Percentiles rank a stretch among this genome's conserved stretches.
These are phyloP conservation scores for Trichosporon sp. DNA, from an alignment of 1,284 basidiomycete genomes.

Conservation along the genomic window DNA sequence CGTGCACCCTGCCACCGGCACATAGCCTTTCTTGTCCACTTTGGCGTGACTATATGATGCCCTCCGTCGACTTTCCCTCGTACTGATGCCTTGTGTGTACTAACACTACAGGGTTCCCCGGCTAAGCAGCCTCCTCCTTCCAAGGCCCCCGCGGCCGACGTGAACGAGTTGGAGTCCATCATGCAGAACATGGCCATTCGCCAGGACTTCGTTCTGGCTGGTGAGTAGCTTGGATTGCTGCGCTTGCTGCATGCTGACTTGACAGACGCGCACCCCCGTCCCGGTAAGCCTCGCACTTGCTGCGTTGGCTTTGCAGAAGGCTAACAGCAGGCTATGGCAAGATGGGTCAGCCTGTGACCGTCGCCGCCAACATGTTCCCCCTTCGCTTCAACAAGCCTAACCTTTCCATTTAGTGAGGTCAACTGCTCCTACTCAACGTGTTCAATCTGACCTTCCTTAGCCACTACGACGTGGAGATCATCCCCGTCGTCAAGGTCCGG, in stretches of 20 bases:
- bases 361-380: constrained; percentile 45
- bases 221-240: not conserved
- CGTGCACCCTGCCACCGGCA: not conserved
- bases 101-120: not conserved
- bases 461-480: constrained; percentile 20
- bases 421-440: too few relatives aligned
- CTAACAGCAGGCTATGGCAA: constrained; percentile 32
- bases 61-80: not conserved
- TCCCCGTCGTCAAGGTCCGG: constrained; percentile 15
- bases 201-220: not conserved
- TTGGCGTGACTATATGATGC: not conserved
- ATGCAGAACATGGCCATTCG: constrained; percentile 1
- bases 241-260: not conserved
- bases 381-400: constrained; percentile 31
- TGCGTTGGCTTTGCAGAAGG: too few relatives aligned
- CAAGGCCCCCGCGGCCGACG: not conserved
- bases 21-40: too few relatives aligned
- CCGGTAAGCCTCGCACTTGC: constrained; percentile 5
- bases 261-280: constrained; percentile 17
- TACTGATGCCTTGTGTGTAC: not conserved
- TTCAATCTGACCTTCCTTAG: constrained; percentile 13
- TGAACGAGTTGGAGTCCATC: not conserved
- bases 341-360: constrained; percentile 32
- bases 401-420: constrained; percentile 31
- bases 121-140: not conserved